These are phyloP conservation scores for Phaeotremella skinneri DNA, from an alignment of 768 basidiomycete species.

Conservation along the genomic window DNA sequence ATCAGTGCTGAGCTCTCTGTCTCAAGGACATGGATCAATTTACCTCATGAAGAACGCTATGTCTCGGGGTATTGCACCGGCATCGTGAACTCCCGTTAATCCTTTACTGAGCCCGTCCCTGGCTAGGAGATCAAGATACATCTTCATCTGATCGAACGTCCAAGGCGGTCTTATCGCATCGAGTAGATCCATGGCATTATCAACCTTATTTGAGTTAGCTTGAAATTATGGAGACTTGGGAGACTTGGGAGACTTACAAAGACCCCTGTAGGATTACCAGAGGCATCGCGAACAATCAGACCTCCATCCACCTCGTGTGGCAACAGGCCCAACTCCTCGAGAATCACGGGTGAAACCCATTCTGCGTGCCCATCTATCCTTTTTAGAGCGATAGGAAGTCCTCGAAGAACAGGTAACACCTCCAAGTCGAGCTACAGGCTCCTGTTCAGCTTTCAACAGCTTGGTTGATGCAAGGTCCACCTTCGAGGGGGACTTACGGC, in stretches of 20 bases:
- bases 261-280: conserved; percentile 69
- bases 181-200: conserved; percentile 80
- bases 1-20: background rate
- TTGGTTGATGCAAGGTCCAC: background rate
- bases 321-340: conserved; percentile 60
- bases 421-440: conserved; percentile 66
- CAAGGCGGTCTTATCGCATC: conserved; percentile 60
- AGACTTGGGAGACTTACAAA: conserved; percentile 22
- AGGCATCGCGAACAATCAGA: conserved; percentile 64
- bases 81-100: conserved; percentile 85
- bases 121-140: conserved; percentile 65
- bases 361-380: conserved; percentile 80
- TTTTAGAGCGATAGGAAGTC: conserved; percentile 67
- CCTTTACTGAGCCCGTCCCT: conserved; percentile 72
- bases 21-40: conserved; percentile 31
- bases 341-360: conserved; percentile 77
- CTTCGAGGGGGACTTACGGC: conserved; percentile 55
- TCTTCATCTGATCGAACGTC: conserved; percentile 60
- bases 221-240: background rate
- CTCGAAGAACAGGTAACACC: conserved; percentile 64
- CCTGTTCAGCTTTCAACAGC: background rate
- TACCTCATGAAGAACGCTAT: conserved; percentile 69
- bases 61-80: conserved; percentile 56
- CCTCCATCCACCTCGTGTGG: conserved; percentile 71
- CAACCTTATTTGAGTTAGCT: conserved; percentile 54